Evolutionary conservation across 176 grass and related monocot species (phyloP).

Genomic region (Coix lacrymajobi): DNA sequence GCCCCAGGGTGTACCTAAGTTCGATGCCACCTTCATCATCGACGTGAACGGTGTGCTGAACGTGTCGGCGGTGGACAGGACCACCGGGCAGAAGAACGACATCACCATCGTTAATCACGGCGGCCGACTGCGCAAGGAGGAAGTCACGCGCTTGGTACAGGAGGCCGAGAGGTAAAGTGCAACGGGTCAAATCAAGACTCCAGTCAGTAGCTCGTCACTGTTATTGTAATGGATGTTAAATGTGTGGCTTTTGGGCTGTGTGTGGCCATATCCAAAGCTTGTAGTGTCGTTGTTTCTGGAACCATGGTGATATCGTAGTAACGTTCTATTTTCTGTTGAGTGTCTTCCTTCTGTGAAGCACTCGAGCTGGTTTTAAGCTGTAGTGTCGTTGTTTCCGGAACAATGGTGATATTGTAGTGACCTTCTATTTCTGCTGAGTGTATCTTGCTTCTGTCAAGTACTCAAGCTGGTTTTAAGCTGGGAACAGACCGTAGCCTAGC

Average conservation of each 20-base stretch:
- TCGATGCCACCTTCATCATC: constrained; percentile 38
- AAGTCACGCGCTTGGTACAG: constrained; percentile 34
- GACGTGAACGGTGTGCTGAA: constrained; percentile 34
- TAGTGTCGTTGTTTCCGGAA: too few relatives aligned
- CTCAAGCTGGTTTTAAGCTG: not conserved
- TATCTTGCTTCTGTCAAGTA: too few relatives aligned
- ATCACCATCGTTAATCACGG: constrained; percentile 42
- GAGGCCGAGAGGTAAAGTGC: not conserved
- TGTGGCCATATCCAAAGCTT: not conserved
- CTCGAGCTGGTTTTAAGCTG: not conserved
- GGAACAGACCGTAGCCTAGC: not conserved
- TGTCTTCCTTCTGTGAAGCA: too few relatives aligned
- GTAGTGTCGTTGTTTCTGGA: not conserved
- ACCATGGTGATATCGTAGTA: too few relatives aligned
- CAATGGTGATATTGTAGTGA: too few relatives aligned
- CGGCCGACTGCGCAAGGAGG: constrained; percentile 39
- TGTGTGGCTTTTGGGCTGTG: not conserved
- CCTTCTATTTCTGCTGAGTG: too few relatives aligned
- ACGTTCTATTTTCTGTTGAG: too few relatives aligned
- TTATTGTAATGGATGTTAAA: not conserved
- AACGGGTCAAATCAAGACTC: not conserved
- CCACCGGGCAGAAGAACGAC: constrained; percentile 21
- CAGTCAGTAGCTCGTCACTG: too few relatives aligned
- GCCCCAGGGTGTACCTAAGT: constrained; percentile 2
- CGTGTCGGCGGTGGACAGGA: constrained; percentile 27